These are phyloP conservation scores for Holtermannia corniformis DNA, from an alignment of 768 basidiomycete species.

Conservation along the genomic window DNA sequence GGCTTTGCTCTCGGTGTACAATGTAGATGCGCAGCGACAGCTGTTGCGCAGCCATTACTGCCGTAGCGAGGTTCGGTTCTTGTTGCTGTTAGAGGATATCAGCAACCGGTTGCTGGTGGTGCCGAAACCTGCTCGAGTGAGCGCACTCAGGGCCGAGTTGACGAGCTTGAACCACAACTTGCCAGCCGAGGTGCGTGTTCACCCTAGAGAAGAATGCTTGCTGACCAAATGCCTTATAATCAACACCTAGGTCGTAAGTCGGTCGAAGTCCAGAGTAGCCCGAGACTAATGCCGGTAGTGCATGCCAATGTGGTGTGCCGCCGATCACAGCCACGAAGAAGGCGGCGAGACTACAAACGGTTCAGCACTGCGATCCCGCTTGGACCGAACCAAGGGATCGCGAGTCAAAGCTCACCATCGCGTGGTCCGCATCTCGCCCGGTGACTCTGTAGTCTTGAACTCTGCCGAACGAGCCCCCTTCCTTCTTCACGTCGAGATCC, in stretches of 20 bases:
- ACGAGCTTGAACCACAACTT: constrained; percentile 92
- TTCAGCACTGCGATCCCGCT: constrained; percentile 51
- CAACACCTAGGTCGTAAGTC: too few relatives aligned
- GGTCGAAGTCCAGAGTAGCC: too few relatives aligned
- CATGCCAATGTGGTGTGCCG: constrained; percentile 45
- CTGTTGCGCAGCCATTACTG: constrained; percentile 79
- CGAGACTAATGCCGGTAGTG: constrained; percentile 32
- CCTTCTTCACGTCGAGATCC: constrained; percentile 80
- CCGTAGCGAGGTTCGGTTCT: constrained; percentile 82
- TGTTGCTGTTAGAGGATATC: constrained; percentile 81
- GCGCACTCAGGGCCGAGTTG: constrained; percentile 89
- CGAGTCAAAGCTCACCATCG: constrained; percentile 70
- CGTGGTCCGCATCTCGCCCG: constrained; percentile 92
- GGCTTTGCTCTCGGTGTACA: constrained; percentile 60
- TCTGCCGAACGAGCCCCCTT: constrained; percentile 95
- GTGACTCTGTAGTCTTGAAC: constrained; percentile 94
- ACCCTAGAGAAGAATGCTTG: background rate
- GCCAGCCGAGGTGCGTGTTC: constrained; percentile 72
- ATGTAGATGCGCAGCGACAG: constrained; percentile 56
- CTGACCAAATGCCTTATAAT: background rate
- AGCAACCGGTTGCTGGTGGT: constrained; percentile 83
- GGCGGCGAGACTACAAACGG: constrained; percentile 39
- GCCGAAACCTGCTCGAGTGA: constrained; percentile 86
- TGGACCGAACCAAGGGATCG: constrained; percentile 39
- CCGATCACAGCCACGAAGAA: constrained; percentile 42